Evolutionary conservation across 2,329 filamentous ascomycete species (phyloP).

Genomic region (Neonectria neomacrospora): DNA sequence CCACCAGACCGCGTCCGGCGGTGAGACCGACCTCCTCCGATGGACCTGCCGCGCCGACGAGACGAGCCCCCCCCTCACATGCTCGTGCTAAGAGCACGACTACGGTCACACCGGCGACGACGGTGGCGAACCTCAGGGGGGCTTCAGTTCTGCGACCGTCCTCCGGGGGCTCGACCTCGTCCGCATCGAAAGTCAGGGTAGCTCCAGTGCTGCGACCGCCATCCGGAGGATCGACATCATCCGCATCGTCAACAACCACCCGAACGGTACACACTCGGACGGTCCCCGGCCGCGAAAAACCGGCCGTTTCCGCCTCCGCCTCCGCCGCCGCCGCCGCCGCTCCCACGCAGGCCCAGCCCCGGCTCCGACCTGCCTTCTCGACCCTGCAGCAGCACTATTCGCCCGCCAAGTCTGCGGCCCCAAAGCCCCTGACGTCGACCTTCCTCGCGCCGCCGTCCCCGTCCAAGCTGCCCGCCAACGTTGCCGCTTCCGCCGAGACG

Average conservation of each 20-base stretch:
- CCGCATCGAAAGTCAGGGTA: conserved; percentile 29
- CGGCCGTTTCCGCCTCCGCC: conserved; percentile 11
- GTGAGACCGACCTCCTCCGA: conserved; percentile 49
- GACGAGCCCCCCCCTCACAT: conserved; percentile 38
- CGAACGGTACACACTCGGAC: conserved; percentile 27
- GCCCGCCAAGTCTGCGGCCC: conserved; percentile 68
- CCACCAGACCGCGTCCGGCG: conserved; percentile 43
- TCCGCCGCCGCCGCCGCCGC: conserved; percentile 35
- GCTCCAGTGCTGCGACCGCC: conserved; percentile 48
- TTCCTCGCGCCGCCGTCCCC: conserved; percentile 70
- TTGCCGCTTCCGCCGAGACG: conserved; percentile 68
- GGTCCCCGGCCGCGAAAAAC: conserved; percentile 33
- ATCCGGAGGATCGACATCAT: conserved; percentile 40
- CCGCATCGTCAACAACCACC: conserved; percentile 32
- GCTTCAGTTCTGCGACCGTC: conserved; percentile 47
- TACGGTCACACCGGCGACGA: conserved; percentile 36
- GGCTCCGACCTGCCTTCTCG: conserved; percentile 66
- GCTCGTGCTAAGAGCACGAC: conserved; percentile 49
- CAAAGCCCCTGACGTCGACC: conserved; percentile 70
- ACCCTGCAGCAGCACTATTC: conserved; percentile 76
- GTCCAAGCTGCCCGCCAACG: conserved; percentile 69
- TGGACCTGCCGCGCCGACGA: conserved; percentile 37
- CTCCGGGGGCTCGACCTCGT: conserved; percentile 40
- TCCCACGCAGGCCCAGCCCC: conserved; percentile 43
- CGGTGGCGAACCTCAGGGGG: conserved; percentile 30